Evolutionary conservation across 345 rosid species (phyloP).

Genomic region (Linum trigynum): DNA sequence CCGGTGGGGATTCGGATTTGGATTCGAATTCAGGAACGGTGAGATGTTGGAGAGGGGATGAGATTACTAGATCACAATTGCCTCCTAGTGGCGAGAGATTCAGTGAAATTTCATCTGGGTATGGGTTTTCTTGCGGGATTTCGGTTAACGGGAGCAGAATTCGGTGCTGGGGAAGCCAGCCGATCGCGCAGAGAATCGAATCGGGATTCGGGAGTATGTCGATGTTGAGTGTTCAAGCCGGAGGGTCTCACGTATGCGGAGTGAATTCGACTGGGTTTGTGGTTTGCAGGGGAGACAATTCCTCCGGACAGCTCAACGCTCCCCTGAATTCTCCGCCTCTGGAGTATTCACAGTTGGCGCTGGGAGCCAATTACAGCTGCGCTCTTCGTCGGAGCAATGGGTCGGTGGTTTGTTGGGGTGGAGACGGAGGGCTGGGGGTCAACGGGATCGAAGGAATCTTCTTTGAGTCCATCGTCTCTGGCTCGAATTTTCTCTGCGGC

Average conservation of each 20-base stretch:
- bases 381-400: slow-evolving; percentile 35
- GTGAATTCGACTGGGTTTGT: no score
- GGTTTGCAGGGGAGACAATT: background rate
- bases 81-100: slow-evolving; percentile 21
- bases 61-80: background rate
- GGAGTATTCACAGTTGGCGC: slow-evolving; percentile 12
- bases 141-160: slow-evolving; percentile 15
- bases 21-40: slow-evolving; percentile 11
- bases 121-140: slow-evolving; percentile 71
- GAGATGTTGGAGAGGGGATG: background rate
- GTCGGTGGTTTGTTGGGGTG: slow-evolving; percentile 26
- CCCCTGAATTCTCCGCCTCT: slow-evolving; percentile 24
- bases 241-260: no score
- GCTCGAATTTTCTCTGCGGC: no score
- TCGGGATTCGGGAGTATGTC: slow-evolving; percentile 30
- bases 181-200: slow-evolving; percentile 2
- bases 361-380: slow-evolving; percentile 51
- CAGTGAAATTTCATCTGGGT: slow-evolving; percentile 50
- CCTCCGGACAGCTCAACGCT: slow-evolving; percentile 43
- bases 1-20: no score
- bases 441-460: no score
- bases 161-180: slow-evolving; percentile 52
- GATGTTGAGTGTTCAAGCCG: slow-evolving; percentile 35
- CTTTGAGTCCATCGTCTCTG: no score
- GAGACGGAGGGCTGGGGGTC: no score